Evolutionary conservation across 306 rosid genomes (phyloP).

Genomic region (Prunus persica): Prunus_persica_NCBIv2 NC_034014.1:27320001-27320500

Average conservation of each 20-base stretch:
- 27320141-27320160: slow-evolving; percentile 88
- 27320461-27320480: neutral
- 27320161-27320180: slow-evolving; percentile 47
- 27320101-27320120: slow-evolving; percentile 68
- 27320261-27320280: slow-evolving; percentile 72
- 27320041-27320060: neutral
- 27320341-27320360: slow-evolving; percentile 48
- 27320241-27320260: slow-evolving; percentile 14
- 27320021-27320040: neutral
- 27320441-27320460: neutral
- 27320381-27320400: neutral
- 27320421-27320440: neutral
- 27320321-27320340: slow-evolving; percentile 59
- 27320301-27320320: slow-evolving; percentile 48
- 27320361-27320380: no score
- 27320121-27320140: slow-evolving; percentile 76
- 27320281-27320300: slow-evolving; percentile 51
- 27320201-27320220: neutral
- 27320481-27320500: neutral
- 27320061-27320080: neutral
- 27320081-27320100: slow-evolving; percentile 75
- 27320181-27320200: neutral
- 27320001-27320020: slow-evolving; percentile 33
- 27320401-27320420: neutral
- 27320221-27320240: slow-evolving; percentile 6